Evolutionary conservation across 108 stramenopile species (phyloP).

Genomic region (Nannochloropsis salina): DNA sequence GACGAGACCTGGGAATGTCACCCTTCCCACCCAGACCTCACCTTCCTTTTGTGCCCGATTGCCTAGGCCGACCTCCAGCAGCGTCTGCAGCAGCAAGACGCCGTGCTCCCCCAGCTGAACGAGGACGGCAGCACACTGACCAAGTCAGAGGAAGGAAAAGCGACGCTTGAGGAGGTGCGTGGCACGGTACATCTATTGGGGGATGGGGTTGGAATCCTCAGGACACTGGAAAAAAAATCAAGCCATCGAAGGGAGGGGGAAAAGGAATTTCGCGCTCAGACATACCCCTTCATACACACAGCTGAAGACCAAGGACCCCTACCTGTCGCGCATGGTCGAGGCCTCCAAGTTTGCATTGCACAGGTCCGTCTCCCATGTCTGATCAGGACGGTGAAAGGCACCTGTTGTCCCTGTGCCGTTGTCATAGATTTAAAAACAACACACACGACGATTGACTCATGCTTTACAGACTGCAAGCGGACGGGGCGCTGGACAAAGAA

Average conservation of each 20-base stretch:
- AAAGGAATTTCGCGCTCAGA: not conserved
- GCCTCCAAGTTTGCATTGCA: not conserved
- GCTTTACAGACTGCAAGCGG: not conserved
- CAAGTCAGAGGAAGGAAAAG: slow-evolving; percentile 14
- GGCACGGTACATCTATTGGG: not conserved
- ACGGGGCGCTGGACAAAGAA: not conserved
- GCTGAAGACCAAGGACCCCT: slow-evolving; percentile 17
- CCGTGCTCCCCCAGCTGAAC: not conserved
- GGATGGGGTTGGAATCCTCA: not conserved
- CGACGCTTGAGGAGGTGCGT: slow-evolving; percentile 3
- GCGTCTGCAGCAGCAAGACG: slow-evolving; percentile 10
- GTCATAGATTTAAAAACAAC: not conserved
- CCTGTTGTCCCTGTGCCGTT: not conserved
- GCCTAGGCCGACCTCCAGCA: not conserved
- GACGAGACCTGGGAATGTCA: no score
- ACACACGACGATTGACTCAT: not conserved
- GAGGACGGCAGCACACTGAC: not conserved
- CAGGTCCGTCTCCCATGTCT: not conserved
- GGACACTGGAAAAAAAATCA: not conserved
- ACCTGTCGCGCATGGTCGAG: not conserved
- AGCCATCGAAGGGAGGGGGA: not conserved
- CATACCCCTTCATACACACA: not conserved
- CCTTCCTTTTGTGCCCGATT: not conserved
- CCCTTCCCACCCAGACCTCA: no score
- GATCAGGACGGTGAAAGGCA: not conserved